phyloP scores from a whole-genome alignment of 208 protist genomes.

The Wallacemonas collosoma region DNA sequence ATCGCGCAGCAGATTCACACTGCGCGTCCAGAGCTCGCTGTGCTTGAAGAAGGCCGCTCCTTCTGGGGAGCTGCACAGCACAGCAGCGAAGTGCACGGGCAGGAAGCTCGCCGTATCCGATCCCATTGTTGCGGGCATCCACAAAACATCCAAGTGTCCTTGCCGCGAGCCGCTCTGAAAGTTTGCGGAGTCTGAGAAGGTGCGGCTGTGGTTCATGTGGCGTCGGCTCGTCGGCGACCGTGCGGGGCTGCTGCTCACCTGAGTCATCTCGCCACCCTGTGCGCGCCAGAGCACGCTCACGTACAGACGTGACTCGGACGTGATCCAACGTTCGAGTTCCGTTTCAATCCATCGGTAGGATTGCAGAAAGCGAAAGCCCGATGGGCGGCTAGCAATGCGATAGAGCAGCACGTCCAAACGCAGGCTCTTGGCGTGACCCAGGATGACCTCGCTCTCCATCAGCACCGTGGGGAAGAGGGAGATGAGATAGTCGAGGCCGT shows the following conservation, averaged over 20 bases:
- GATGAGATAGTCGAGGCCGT: constrained; percentile 87
- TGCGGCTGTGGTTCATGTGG: constrained; percentile 35
- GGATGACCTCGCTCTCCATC: constrained; percentile 84
- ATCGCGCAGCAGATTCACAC: constrained; percentile 59
- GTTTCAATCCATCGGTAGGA: constrained; percentile 85
- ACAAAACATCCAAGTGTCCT: constrained; percentile 26
- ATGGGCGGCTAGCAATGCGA: constrained; percentile 70
- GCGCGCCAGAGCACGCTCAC: constrained; percentile 49
- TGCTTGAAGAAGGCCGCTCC: constrained; percentile 83
- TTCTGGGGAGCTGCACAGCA: constrained; percentile 75
- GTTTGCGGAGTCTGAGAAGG: constrained; percentile 41
- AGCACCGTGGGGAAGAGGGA: constrained; percentile 76
- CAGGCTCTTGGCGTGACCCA: constrained; percentile 66
- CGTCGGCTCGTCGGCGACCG: constrained; percentile 16
- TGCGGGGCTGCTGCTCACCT: constrained; percentile 4
- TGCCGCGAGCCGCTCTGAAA: constrained; percentile 21
- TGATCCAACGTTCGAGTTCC: constrained; percentile 85
- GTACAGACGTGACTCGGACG: constrained; percentile 56
- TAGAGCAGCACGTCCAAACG: constrained; percentile 73
- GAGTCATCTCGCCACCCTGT: constrained; percentile 36
- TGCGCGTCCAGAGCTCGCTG: constrained; percentile 81
- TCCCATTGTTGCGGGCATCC: constrained; percentile 37
- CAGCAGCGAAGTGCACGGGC: constrained; percentile 79
- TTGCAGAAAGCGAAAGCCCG: constrained; percentile 85
- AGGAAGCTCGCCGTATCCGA: constrained; percentile 58